Evolutionary conservation across 176 grass and related monocot genomes (phyloP), one percentile per base, ranked within the genome.

Genomic region (Zoysia japonica): DNA sequence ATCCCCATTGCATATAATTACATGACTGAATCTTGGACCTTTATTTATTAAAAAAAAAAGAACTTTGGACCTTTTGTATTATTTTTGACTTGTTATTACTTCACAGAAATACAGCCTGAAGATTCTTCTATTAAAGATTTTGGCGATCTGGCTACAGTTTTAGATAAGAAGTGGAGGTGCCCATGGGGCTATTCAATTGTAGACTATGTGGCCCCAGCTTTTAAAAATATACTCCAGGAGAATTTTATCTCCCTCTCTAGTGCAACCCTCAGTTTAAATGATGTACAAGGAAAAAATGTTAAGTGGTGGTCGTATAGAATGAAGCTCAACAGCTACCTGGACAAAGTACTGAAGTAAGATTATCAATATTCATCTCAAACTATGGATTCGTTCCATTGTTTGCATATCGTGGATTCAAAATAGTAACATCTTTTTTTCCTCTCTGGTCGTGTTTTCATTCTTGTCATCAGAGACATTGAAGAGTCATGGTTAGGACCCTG

Each of bases 401-500:
- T n/a, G 37, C 55, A 63, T 65, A 40, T 78, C 13, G 8, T 55
- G 15, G 19, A 44, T 5, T 80, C 17, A 65, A 73, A 15, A 68
- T 81, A 19, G 2, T 6, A 49, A 85, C 74, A 50, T 41, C 52
- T 11, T 53, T 41, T 37, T 86, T 77, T 73, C 44, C 63, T 80
- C 46, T 10, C 47, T 79, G 46, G 56, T 78, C 42, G 11, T 15
- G 14, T 77, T 57, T 76, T 88, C 11, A 67, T 50, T 15, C 37
- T 83, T 80, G 82, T 46, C 40, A 84, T 76, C 83, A 97, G 95
- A 68, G 79, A 71, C 35, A 89, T 98, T 35, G 92, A 98, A 82
- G 72, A 83, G 28, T 94, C 84, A 76, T 98, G 95, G 95, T 79
- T 98, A 73, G 95, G 95, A 44, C 86, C 95, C 19, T 98, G 95